A percentile compares a stretch with the other conserved stretches of the same genome.
Evolutionary conservation across 2,329 filamentous ascomycete genomes (phyloP).

Genomic region (Hortaea werneckii): DNA sequence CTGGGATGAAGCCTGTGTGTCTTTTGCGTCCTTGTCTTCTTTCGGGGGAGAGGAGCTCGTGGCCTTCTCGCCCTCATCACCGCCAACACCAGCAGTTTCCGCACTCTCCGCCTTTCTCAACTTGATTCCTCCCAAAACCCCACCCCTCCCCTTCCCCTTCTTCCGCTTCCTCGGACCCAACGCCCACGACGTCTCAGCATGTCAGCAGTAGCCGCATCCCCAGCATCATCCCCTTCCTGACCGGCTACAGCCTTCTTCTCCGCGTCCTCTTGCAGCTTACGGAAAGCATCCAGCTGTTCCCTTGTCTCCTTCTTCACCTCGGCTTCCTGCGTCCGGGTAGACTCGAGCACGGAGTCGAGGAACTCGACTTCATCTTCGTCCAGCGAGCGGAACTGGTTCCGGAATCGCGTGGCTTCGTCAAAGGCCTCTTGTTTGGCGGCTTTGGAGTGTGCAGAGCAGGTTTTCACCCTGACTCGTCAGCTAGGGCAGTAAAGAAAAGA

Average conservation of each 20-base stretch:
- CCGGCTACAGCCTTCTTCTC: conserved; percentile 34
- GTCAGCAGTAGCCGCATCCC: conserved; percentile 41
- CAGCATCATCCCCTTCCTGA: conserved; percentile 20
- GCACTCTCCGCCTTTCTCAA: conserved; percentile 29
- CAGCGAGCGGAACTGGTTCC: conserved; percentile 67
- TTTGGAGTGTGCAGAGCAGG: conserved; percentile 20
- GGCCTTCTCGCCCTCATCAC: conserved; percentile 1
- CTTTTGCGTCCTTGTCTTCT: not conserved
- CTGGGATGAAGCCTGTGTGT: too few relatives aligned
- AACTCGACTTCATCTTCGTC: conserved; percentile 75
- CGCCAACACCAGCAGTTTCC: not conserved
- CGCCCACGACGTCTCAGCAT: conserved; percentile 5
- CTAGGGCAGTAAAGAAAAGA: not conserved
- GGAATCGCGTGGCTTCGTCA: conserved; percentile 59
- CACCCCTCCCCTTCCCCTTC: conserved; percentile 24
- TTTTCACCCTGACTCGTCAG: conserved; percentile 16
- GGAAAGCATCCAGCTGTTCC: conserved; percentile 49
- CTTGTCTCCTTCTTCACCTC: conserved; percentile 48
- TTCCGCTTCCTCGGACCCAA: conserved; percentile 26
- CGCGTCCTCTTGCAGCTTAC: conserved; percentile 48
- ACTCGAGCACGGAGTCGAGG: conserved; percentile 50
- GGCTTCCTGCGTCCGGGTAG: conserved; percentile 46
- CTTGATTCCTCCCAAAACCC: conserved; percentile 31
- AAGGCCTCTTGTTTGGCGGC: conserved; percentile 75
- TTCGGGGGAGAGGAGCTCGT: not conserved